Percentiles rank a stretch among this genome's conserved stretches.
These are phyloP conservation scores for Picea mariana DNA, from an alignment of 83 land plant species.

Conservation along the genomic window DNA sequence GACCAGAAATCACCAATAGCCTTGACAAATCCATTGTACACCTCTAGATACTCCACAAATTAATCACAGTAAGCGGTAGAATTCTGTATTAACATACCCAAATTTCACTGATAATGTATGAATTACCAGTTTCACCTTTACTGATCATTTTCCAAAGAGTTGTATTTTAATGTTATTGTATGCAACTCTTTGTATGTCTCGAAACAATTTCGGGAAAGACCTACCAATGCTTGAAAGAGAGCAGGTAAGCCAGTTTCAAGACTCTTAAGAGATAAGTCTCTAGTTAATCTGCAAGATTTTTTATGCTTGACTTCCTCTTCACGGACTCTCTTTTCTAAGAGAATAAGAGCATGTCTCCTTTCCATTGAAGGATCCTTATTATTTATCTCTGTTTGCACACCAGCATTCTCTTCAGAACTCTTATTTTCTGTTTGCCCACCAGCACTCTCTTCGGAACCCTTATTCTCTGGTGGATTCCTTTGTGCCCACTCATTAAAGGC, in stretches of 20 bases:
- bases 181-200: conserved; percentile 38
- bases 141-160: conserved; percentile 12
- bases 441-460: conserved; percentile 17
- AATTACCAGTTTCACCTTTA: not conserved
- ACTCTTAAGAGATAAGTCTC: conserved; percentile 70
- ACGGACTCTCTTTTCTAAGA: conserved; percentile 41
- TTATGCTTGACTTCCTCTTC: conserved; percentile 56
- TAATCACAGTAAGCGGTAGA: too few species aligned
- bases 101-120: too few species aligned
- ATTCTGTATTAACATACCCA: too few species aligned
- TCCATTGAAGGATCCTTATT: conserved; percentile 46
- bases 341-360: conserved; percentile 45
- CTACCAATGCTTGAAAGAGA: conserved; percentile 72
- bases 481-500: conserved; percentile 50
- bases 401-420: conserved; percentile 18
- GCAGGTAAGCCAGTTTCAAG: conserved; percentile 78
- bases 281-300: conserved; percentile 59
- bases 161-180: not conserved
- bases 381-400: conserved; percentile 24
- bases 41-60: too few species aligned
- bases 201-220: conserved; percentile 43
- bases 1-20: too few species aligned
- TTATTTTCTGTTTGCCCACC: conserved; percentile 28
- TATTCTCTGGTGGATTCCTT: conserved; percentile 32
- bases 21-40: too few species aligned